These are phyloP conservation scores for Trichoderma lentiforme DNA, from an alignment of 2,329 filamentous ascomycete genomes.

Conservation along the genomic window DNA sequence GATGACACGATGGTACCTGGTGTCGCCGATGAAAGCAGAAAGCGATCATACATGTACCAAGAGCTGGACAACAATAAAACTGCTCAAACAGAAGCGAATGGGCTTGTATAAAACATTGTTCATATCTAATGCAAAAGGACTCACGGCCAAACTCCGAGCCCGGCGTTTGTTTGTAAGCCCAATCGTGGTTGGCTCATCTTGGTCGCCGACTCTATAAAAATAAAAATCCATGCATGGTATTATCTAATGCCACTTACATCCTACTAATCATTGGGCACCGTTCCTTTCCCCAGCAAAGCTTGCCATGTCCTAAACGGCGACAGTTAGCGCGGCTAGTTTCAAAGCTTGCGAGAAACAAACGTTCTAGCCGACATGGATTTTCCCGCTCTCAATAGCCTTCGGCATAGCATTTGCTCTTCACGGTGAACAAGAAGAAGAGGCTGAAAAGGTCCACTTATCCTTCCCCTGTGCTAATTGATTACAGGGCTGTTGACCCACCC, in stretches of 20 bases:
- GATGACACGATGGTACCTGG: background rate
- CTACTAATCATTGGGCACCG: background rate
- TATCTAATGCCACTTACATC: background rate
- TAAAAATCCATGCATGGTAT: background rate
- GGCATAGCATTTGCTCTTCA: background rate
- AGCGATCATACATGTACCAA: background rate
- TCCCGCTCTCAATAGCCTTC: background rate
- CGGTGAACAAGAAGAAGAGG: background rate
- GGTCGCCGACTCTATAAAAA: background rate
- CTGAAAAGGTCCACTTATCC: background rate
- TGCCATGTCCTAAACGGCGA: background rate
- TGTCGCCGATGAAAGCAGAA: background rate
- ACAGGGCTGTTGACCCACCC: background rate
- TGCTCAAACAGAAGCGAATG: background rate
- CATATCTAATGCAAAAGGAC: background rate
- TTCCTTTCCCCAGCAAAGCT: background rate
- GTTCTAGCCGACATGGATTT: background rate
- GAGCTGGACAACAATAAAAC: background rate
- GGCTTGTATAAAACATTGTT: background rate
- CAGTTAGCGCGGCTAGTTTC: background rate
- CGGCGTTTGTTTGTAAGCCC: background rate
- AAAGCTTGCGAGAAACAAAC: background rate
- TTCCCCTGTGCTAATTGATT: background rate
- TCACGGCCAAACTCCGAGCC: background rate
- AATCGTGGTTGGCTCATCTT: background rate